These are phyloP conservation scores for Starmerella floricola DNA, from an alignment of 805 yeast genomes.

Conservation along the genomic window DNA sequence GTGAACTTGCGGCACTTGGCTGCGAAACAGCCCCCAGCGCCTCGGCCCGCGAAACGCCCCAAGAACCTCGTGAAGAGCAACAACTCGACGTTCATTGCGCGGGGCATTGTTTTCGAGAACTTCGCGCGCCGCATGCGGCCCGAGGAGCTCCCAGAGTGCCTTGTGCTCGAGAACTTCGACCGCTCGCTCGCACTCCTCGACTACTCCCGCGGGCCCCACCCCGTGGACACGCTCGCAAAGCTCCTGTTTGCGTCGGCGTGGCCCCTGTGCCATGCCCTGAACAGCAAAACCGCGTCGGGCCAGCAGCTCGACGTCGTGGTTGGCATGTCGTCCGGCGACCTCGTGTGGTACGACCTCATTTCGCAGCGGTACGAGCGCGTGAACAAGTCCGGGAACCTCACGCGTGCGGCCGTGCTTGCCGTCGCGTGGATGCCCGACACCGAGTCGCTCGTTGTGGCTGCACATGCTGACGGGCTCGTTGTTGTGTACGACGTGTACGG, in stretches of 20 bases:
- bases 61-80: slow-evolving; percentile 29
- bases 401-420: slow-evolving; percentile 35
- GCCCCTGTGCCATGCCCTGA: slow-evolving; percentile 31
- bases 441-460: slow-evolving; percentile 40
- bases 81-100: slow-evolving; percentile 31
- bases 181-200: slow-evolving; percentile 22
- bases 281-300: slow-evolving; percentile 25
- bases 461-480: slow-evolving; percentile 52
- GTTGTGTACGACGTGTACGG: slow-evolving; percentile 39
- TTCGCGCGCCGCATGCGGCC: slow-evolving; percentile 27
- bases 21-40: background rate
- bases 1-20: slow-evolving; percentile 3
- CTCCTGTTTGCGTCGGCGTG: slow-evolving; percentile 31
- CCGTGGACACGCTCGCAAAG: slow-evolving; percentile 30
- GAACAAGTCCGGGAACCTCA: slow-evolving; percentile 39
- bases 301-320: slow-evolving; percentile 39
- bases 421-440: slow-evolving; percentile 38
- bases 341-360: slow-evolving; percentile 47
- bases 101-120: slow-evolving; percentile 30
- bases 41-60: slow-evolving; percentile 21
- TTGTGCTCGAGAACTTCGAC: slow-evolving; percentile 22
- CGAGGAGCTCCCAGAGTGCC: slow-evolving; percentile 29
- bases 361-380: slow-evolving; percentile 39
- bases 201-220: slow-evolving; percentile 14
- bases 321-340: slow-evolving; percentile 59